Evolutionary conservation across 352 stramenopile species (phyloP), one percentile per base, ranked within the genome.

Genomic region (Phytophthora tentaculata): DNA sequence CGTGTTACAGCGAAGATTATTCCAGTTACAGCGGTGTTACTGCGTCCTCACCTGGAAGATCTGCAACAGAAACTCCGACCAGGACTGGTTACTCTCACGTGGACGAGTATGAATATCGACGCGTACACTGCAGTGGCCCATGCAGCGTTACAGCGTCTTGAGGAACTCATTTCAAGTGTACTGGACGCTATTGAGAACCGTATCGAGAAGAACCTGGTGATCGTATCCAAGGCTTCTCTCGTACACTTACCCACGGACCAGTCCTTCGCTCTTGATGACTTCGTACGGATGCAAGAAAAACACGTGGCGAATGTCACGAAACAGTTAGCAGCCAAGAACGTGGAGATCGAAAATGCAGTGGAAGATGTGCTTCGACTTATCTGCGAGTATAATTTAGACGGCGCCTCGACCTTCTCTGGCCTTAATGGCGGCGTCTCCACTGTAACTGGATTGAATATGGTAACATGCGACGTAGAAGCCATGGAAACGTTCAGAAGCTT

Each of bases 31-130:
- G 71, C 64, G 2, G 67, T 67, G 0, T 51, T 94, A 41, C 61
- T 97, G 1, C 73, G 65, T 48, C 88, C 88, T 2, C 88, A 95
- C 57, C 59, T 96, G 9, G 81, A 91, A 58, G 85, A 94, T 53
- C 45, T 96, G 0, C 82, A 95, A 47, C 74, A 83, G 19, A 92
- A 92, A 53, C 58, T 97, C 0, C 75, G 86, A 4, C 89, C 89
- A 13, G 89, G 86, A 17, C 80, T 97, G 61, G 74, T 95, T 57
- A 95, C 88, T 5, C 74, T 96, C 5, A 96, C 89, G n/a, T 97
- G 89, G 89, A 97, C 88, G 16, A 94, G 83, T 59, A 95, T 97
- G 86, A 95, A 95, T 67, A 95, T 97, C 41, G 86, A 95, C 44
- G 74, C 80, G 19, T 97, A 94, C 63, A 94, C 89, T 32, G 70